Evolutionary conservation across 768 basidiomycete species (phyloP), one percentile per base, ranked within the genome.

Genomic region (Suillus spraguei): DNA sequence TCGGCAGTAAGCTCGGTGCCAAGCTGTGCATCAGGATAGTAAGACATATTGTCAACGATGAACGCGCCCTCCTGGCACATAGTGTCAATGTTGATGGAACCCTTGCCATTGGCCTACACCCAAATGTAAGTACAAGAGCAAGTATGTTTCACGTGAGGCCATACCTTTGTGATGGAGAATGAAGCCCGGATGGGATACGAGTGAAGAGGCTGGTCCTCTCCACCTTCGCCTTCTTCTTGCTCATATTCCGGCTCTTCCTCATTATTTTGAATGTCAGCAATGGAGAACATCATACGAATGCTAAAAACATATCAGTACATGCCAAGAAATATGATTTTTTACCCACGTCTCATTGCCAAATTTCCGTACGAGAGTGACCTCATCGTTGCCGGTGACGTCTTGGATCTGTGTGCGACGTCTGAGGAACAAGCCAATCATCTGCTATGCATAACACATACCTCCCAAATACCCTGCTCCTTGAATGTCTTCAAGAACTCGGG

Each of bases 341-440:
- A 84, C 90, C 62, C 68, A 97, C 95, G 77, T 85, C 78, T 99
- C 97, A 69, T 93, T 94, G 65, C 94, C 95, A 75, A 94, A 97
- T 68, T 87, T 88, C 68, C 95, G 87, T n/a, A 80, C 80, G 49
- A 99, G 77, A 32, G 83, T 78, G 44, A 99, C 87, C 76, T 97
- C 95, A 75, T 97, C 95, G 61, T 86, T 83, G 42, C 90, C 91
- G 6, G 78, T 67, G 14, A 74, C 75, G 73, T 97, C 92, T 62
- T 87, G 82, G 67, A 99, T 83, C 89, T 93, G 65, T 38, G 44
- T 49, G 20, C 8, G 35, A 66, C n/a, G 28, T 33, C 39, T 22
- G 32, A 50, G 41, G 16, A 64, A 47, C 4, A 35, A 39, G 46
- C 38, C 36, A 5, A n/a, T 10, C 11, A 1, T 11, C 4, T 17